Conservation (phyloP, 169 alveolate genomes). For the Plasmodium falciparum region DNA sequence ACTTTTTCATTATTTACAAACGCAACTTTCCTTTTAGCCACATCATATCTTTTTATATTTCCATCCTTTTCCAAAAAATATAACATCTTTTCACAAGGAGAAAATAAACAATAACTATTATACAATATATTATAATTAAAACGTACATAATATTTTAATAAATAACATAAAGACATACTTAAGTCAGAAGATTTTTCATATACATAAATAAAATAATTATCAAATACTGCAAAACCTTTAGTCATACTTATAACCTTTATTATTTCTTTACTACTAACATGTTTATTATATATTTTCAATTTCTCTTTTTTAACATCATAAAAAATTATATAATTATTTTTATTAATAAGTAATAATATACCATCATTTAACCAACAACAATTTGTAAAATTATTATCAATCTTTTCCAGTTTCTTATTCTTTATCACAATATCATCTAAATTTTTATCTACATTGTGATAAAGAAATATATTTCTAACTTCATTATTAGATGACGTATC, state of each 20-base stretch:
- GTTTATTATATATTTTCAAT: constrained; percentile 48
- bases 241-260: constrained; percentile 18
- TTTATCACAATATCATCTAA: constrained; percentile 54
- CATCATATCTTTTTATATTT: constrained; percentile 38
- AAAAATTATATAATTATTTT: constrained; percentile 47
- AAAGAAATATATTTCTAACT: constrained; percentile 33
- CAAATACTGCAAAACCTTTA: constrained; percentile 51
- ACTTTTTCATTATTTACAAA: neutral
- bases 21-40: neutral
- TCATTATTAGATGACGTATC: neutral
- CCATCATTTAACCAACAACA: constrained; percentile 75
- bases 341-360: constrained; percentile 39
- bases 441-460: constrained; percentile 46
- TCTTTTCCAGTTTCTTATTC: constrained; percentile 64
- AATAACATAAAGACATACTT: constrained; percentile 19
- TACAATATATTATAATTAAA: constrained; percentile 28
- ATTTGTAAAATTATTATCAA: constrained; percentile 35
- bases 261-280: constrained; percentile 28
- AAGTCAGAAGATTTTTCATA: constrained; percentile 47
- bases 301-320: constrained; percentile 67
- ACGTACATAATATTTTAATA: constrained; percentile 9
- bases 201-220: constrained; percentile 23
- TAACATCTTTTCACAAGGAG: constrained; percentile 38
- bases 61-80: constrained; percentile 64
- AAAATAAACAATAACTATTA: constrained; percentile 50